These are phyloP conservation scores for Lentinula sp. DNA, from an alignment of 768 basidiomycete genomes.

Conservation along the genomic window DNA sequence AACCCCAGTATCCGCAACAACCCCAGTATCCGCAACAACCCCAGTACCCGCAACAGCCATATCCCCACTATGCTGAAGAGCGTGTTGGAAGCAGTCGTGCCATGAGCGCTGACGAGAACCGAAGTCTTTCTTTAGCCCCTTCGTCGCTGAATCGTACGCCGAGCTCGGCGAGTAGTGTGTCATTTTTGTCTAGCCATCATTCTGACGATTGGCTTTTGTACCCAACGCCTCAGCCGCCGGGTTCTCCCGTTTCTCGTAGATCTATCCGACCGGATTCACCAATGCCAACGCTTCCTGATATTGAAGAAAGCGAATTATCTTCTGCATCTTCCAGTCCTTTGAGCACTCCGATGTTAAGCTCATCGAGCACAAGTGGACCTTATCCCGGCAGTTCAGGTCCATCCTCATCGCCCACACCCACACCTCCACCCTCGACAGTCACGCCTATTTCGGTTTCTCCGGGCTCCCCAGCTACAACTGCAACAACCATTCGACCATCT, in stretches of 20 bases:
- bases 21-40: neutral
- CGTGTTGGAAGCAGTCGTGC: constrained; percentile 5
- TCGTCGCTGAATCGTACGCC: constrained; percentile 26
- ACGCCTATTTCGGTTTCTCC: constrained; percentile 30
- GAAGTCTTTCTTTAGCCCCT: neutral
- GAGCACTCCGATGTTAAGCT: constrained; percentile 9
- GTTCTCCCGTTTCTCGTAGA: constrained; percentile 6
- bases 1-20: neutral
- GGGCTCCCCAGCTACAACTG: constrained; percentile 14
- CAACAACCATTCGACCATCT: constrained; percentile 25
- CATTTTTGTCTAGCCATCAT: constrained; percentile 54
- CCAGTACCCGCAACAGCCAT: neutral
- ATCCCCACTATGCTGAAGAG: neutral
- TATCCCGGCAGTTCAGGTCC: constrained; percentile 23
- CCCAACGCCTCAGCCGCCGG: constrained; percentile 11
- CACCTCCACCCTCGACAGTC: constrained; percentile 28
- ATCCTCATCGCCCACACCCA: constrained; percentile 22
- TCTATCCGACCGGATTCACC: neutral
- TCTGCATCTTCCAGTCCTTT: constrained; percentile 16
- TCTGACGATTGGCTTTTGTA: constrained; percentile 55
- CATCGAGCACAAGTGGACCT: constrained; percentile 10
- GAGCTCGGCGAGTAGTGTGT: constrained; percentile 37
- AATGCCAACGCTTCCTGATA: constrained; percentile 3
- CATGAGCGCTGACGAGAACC: neutral
- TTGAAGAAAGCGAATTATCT: neutral